phyloP scores from a whole-genome alignment of 2,329 filamentous ascomycete species.

The Trichoderma sp. region DNA sequence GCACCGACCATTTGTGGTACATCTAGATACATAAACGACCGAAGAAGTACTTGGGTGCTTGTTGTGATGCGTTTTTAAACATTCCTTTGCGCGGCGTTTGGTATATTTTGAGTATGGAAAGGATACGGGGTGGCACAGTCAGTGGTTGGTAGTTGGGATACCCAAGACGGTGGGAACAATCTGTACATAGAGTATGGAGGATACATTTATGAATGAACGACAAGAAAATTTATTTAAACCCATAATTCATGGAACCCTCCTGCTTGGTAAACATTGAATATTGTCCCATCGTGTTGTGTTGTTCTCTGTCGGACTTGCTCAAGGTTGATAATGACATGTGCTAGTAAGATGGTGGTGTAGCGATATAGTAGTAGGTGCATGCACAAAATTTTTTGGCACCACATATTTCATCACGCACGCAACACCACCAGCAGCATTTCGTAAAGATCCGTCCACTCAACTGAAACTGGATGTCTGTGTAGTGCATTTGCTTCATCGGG shows the following conservation, averaged over 20 bases:
- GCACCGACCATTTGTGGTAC: background rate
- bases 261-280: background rate
- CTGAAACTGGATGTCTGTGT: background rate
- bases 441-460: background rate
- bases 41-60: background rate
- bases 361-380: background rate
- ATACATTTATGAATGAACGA: slow-evolving; percentile 21
- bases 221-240: background rate
- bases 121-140: slow-evolving; percentile 5
- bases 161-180: slow-evolving; percentile 21
- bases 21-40: background rate
- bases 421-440: background rate
- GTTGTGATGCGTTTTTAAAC: background rate
- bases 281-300: background rate
- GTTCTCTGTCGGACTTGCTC: background rate
- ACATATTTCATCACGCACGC: background rate
- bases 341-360: background rate
- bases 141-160: slow-evolving; percentile 15
- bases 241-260: background rate
- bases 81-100: slow-evolving; percentile 23
- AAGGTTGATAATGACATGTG: background rate
- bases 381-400: slow-evolving; percentile 13
- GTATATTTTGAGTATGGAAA: background rate
- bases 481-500: background rate
- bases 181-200: slow-evolving; percentile 20